A percentile compares a stretch with the other conserved stretches of the same genome.
Conservation (phyloP, 768 basidiomycete genomes). For the Pilatotrama ljubarskyi region DNA sequence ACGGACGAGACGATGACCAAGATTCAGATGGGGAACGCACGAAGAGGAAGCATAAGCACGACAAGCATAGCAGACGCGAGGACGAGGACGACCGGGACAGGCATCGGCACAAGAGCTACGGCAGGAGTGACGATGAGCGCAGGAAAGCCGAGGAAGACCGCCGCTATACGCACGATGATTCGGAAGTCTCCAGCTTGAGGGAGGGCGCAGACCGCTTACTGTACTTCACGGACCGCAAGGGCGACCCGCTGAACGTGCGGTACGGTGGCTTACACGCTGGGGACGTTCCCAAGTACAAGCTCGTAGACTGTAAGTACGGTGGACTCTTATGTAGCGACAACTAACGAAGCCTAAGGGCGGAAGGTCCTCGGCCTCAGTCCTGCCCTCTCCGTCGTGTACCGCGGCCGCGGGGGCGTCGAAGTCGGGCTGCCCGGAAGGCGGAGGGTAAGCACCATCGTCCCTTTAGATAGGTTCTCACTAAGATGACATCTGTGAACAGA, state of each 20-base stretch:
- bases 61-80: constrained; percentile 27
- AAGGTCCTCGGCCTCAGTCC: constrained; percentile 62
- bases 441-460: constrained; percentile 35
- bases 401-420: constrained; percentile 57
- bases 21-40: constrained; percentile 1
- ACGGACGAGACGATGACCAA: not conserved
- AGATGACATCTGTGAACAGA: constrained; percentile 27
- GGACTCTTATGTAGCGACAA: constrained; percentile 29
- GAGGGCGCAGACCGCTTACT: constrained; percentile 21
- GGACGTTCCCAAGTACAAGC: constrained; percentile 65
- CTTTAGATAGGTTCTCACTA: not conserved
- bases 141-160: constrained; percentile 38
- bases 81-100: constrained; percentile 28
- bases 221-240: constrained; percentile 68
- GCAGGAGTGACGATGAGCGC: constrained; percentile 33
- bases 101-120: constrained; percentile 15
- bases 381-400: constrained; percentile 46
- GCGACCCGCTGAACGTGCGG: constrained; percentile 63
- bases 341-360: constrained; percentile 57
- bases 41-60: constrained; percentile 28
- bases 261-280: constrained; percentile 66
- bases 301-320: constrained; percentile 52
- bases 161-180: constrained; percentile 23
- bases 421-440: constrained; percentile 40
- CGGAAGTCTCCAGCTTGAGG: constrained; percentile 25